These are phyloP conservation scores for Acacia crassicarpa DNA, from an alignment of 306 rosid genomes.

Conservation along the genomic window DNA sequence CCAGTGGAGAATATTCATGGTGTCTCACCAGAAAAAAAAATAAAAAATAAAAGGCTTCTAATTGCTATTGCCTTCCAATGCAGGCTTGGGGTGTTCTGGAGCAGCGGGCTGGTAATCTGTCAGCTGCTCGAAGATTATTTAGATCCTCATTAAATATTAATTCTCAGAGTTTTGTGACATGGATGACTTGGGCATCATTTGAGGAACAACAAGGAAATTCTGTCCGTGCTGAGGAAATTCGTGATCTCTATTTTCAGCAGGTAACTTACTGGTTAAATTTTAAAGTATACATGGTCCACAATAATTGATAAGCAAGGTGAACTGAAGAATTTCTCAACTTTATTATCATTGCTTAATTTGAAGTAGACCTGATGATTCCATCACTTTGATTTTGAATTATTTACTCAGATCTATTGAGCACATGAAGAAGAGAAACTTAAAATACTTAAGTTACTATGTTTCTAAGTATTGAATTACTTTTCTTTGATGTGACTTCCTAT, in stretches of 20 bases:
- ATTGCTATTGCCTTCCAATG: constrained; percentile 10
- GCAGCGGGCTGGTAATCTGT: constrained; percentile 74
- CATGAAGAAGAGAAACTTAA: neutral
- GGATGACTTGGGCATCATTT: constrained; percentile 98
- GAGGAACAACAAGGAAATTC: constrained; percentile 95
- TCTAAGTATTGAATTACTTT: neutral
- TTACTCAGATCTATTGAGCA: neutral
- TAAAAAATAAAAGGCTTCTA: neutral
- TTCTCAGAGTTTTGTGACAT: constrained; percentile 92
- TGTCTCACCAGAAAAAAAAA: neutral
- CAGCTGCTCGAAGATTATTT: constrained; percentile 81
- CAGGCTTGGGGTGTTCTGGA: constrained; percentile 99
- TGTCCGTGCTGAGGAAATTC: constrained; percentile 89
- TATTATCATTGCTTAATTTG: neutral
- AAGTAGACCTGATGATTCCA: neutral
- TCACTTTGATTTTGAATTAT: neutral
- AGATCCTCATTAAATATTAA: constrained; percentile 78
- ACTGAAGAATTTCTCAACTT: neutral
- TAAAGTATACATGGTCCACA: neutral
- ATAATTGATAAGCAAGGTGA: neutral
- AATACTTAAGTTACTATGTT: neutral
- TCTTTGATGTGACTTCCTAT: neutral
- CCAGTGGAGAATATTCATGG: neutral
- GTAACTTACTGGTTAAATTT: constrained; percentile 30
- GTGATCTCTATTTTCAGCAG: constrained; percentile 91